Evolutionary conservation across 805 yeast species (phyloP), one percentile per base, ranked within the genome.

Genomic region (Nakazawaea wickerhamii): DNA sequence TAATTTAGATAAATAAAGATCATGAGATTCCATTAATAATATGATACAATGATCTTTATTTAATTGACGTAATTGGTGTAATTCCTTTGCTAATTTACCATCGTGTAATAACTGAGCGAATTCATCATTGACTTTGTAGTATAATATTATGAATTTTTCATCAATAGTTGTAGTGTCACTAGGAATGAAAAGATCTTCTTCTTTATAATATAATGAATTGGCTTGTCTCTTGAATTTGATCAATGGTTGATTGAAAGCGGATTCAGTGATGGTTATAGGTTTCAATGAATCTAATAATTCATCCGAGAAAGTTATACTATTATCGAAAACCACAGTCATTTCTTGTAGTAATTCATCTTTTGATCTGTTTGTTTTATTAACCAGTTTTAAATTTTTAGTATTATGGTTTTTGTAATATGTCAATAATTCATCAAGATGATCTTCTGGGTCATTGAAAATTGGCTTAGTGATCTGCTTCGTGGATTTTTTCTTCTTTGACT

Each of bases 151-250:
- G 1, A 64, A 62, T 9, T 59, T 60, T 51, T 82, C 89, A 5
- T 64, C 61, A 1, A 65, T 46, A 2, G 67, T 52, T 23, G 55
- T 61, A 1, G 67, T 58, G 0, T 58, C 61, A 37, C 73, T 63
- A 0, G 90, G 90, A 8, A 75, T 66, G 49, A 79, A 83, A 0
- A 71, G 51, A 45, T 79, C 84, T 21, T 64, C 63, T 1, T 54
- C 54, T 8, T 60, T 48, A 50, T 77, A 73, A 56, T 79, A 83
- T 1, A 53, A 54, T 0, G 84, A 72, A 17, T 59, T 64, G 4
- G 71, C 65, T 14, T 60, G 61, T 32, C 90, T 60, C 38, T 68
- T 63, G 75, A 84, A 81, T 36, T 60, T 57, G 2, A 81, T 67
- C 3, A 70, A 41, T 0, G 83, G 83, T 2, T 64, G 42, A 13